Percentiles rank a stretch among this genome's conserved stretches.
Evolutionary conservation across 768 basidiomycete species (phyloP).

Genomic region (Termitomyces sp.): DNA sequence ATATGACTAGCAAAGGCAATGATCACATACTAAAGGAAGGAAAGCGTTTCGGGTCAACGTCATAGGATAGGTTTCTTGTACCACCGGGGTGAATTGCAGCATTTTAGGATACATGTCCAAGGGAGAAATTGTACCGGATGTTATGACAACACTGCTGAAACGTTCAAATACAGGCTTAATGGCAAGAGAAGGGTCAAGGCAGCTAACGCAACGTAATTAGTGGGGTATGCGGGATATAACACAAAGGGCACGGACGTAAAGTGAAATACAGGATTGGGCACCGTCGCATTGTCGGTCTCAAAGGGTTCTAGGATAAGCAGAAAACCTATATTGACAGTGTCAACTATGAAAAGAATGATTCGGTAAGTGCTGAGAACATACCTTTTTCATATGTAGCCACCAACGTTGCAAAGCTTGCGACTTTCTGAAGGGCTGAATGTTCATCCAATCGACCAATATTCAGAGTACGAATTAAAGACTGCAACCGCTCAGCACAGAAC

Average conservation of each 20-base stretch:
- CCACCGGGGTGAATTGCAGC: slow-evolving; percentile 95
- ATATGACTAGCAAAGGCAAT: neutral
- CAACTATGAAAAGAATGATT: neutral
- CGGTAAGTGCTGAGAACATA: slow-evolving; percentile 17
- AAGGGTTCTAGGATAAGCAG: slow-evolving; percentile 96
- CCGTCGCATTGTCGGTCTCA: slow-evolving; percentile 97
- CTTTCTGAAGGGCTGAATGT: slow-evolving; percentile 87
- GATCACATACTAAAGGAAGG: slow-evolving; percentile 71
- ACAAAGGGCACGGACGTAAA: slow-evolving; percentile 61
- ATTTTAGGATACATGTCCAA: slow-evolving; percentile 99
- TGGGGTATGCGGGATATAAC: neutral
- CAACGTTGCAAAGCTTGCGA: slow-evolving; percentile 92
- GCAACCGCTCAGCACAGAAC: slow-evolving; percentile 94
- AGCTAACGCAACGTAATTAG: slow-evolving; percentile 44
- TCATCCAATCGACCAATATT: slow-evolving; percentile 90
- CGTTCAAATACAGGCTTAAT: slow-evolving; percentile 98
- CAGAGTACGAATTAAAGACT: slow-evolving; percentile 89
- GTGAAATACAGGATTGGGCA: slow-evolving; percentile 98
- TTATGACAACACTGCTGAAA: slow-evolving; percentile 97
- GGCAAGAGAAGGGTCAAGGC: slow-evolving; percentile 94
- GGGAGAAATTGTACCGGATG: slow-evolving; percentile 96
- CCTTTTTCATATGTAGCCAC: slow-evolving; percentile 99
- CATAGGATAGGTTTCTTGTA: slow-evolving; percentile 98
- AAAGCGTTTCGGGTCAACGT: slow-evolving; percentile 95
- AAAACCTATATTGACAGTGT: slow-evolving; percentile 57